Percentiles rank a stretch among this genome's conserved stretches.
These are phyloP conservation scores for Dovyalis caffra DNA, from an alignment of 345 rosid genomes.

Conservation along the genomic window DNA sequence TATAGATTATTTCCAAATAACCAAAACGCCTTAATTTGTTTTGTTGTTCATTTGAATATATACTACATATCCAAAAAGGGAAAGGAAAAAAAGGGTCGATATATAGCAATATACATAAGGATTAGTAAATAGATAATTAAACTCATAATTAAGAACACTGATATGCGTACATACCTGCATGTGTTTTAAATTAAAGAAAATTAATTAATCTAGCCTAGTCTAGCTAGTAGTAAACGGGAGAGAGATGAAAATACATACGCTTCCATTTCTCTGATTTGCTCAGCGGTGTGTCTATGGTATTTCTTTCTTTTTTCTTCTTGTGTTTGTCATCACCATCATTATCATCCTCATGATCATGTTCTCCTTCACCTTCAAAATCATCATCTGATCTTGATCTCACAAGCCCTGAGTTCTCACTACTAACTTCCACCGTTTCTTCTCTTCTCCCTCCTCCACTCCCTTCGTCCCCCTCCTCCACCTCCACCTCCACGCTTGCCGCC, in stretches of 20 bases:
- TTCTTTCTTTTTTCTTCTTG: slow-evolving; percentile 91
- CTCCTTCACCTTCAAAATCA: slow-evolving; percentile 60
- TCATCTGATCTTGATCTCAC: slow-evolving; percentile 86
- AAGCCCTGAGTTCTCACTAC: slow-evolving; percentile 91
- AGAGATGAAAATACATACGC: slow-evolving; percentile 46
- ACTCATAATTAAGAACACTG: background rate
- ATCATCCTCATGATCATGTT: slow-evolving; percentile 49
- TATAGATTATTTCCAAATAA: background rate
- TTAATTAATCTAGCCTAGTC: background rate
- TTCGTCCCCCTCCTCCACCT: slow-evolving; percentile 77
- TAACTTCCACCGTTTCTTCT: slow-evolving; percentile 78
- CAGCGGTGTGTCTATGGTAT: slow-evolving; percentile 95
- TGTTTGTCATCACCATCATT: slow-evolving; percentile 40
- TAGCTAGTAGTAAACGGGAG: background rate
- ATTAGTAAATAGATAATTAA: background rate
- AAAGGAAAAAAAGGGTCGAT: too few species aligned
- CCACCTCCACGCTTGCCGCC: slow-evolving; percentile 51
- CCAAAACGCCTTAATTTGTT: background rate
- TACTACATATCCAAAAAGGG: too few species aligned
- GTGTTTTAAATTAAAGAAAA: background rate
- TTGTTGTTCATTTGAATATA: too few species aligned
- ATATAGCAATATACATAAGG: too few species aligned
- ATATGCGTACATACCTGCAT: background rate
- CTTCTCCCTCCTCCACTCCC: slow-evolving; percentile 56
- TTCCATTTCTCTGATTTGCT: slow-evolving; percentile 97